Base-by-base conservation (phyloP, 2,329 filamentous ascomycete species). In the Hymenoscyphus fraxineus region DNA sequence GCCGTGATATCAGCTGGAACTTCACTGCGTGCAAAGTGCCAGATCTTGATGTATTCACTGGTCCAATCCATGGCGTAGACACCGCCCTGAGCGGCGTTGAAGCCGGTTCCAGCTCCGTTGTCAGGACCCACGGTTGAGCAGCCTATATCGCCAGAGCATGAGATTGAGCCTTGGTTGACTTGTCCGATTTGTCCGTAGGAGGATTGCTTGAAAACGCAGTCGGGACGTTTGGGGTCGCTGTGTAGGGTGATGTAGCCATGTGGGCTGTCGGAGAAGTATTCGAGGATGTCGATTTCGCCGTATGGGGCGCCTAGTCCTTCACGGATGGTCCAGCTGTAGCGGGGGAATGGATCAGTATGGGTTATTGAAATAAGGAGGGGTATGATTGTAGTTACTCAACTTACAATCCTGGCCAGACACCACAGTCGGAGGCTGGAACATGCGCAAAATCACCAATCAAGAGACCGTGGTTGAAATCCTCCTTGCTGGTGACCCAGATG, bases 11-110 rank as follows among this genome's bases (percentile, higher is more conserved):
- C 58, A 27, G n/a, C 16, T 1, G 81, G 81, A 41, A 82, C 78
- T 2, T 69, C 62, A 13, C 66, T 67, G 22, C 88, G 85, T 1
- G 86, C 67, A 70, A 82, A 83, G 71, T 77, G 80, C 80, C 80
- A 83, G 64, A 82, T 78, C 65, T 77, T 79, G 71, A 83, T 78
- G 40, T 71, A 75, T 5, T 77, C 67, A 6, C 71, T 67, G 1
- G 79, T 80, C 77, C 91, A 93, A 70, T 88, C 77, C 66, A 80
- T 76, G 1, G 79, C 81, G 68, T 81, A 81, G 12, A 82, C 73
- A 64, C 80, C 80, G 6, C 81, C 80, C 13, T 55, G 22, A 54
- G 32, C 38, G 2, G n/a, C 12, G 60, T 68, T 68, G 40, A 68
- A 67, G 1, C 7, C 22, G 13, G 59, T 38, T 32, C 67, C 67